These are phyloP conservation scores for Tillandsia leiboldiana DNA, from an alignment of 176 grass and related monocot species.

Conservation along the genomic window DNA sequence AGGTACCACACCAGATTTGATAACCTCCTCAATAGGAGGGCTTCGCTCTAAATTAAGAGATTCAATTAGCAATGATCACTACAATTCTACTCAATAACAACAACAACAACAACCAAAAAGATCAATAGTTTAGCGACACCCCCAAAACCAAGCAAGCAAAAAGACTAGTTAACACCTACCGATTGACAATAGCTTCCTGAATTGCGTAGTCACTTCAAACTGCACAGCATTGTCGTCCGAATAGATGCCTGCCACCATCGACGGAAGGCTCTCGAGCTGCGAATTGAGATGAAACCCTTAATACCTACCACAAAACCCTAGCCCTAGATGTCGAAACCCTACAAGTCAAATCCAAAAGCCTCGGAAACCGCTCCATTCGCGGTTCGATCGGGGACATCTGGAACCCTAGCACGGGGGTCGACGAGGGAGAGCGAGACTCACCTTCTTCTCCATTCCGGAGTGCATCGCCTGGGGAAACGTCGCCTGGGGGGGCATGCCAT, in stretches of 20 bases:
- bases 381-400: not conserved
- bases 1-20: constrained; percentile 85
- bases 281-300: constrained; percentile 2
- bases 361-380: not conserved
- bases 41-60: constrained; percentile 55
- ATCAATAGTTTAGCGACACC: not conserved
- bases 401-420: constrained; percentile 2
- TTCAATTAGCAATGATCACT: not conserved
- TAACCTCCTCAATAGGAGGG: constrained; percentile 94
- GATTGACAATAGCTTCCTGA: constrained; percentile 88
- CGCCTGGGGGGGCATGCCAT: constrained; percentile 48
- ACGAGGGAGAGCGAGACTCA: not conserved
- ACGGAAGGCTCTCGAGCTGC: constrained; percentile 87
- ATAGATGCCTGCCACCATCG: constrained; percentile 74
- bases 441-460: constrained; percentile 68
- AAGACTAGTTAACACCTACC: constrained; percentile 25
- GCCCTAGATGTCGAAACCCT: constrained; percentile 9
- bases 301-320: not conserved
- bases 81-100: not conserved
- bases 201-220: constrained; percentile 78
- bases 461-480: constrained; percentile 12
- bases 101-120: not conserved
- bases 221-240: constrained; percentile 51
- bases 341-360: constrained; percentile 6
- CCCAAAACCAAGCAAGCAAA: not conserved